Base-by-base conservation (phyloP, 2,329 filamentous ascomycete genomes). In the Sporothrix pallida region DNA sequence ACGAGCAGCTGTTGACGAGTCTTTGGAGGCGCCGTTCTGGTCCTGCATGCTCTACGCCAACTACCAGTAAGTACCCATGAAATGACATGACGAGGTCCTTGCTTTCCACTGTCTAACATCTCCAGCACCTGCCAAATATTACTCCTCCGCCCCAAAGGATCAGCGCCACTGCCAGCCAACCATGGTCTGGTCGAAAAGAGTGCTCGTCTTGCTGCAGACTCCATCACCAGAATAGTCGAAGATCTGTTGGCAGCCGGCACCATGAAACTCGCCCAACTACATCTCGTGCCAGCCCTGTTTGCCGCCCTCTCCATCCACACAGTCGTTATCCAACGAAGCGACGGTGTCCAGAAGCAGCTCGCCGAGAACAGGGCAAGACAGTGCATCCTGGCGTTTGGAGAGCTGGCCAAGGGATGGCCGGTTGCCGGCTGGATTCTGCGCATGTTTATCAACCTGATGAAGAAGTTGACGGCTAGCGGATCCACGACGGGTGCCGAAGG, bases 1-100 rank as follows among this genome's bases (percentile, higher is more conserved):
- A 8, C 69, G 69, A 1, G 15, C 69, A 7, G 42, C 69, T 5
- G 69, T 71, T 7, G 69, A 71, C 42, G 69, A 71, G 54, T 71
- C 69, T 0, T 20, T 71, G 12, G 54, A 46, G 13, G 69, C 69
- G 3, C 69, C 69, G 0, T 71, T 48, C 15, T 71, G 69, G 69
- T 71, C 69, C 6, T 71, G 69, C 69, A 71, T 71, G 69, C 42
- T 71, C 15, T 62, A 60, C 20, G 69, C 69, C 6, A 71, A 71
- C 12, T 71, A 71, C 54, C 69, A 71, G 65, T 50, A n/a, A n/a
- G 42, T 62, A 3, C 13, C 23, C 26, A 26, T 26, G 23, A 26
- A 26, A 26, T 26, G 23, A 26, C 23, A 4, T 54, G 17, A 54
- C 17, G 15, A 15, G 8, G 13, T 48, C 44, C 13, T 48, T 13